A percentile compares a stretch with the other conserved stretches of the same genome.
Conservation (phyloP, 108 stramenopile species). For the Aureococcus anophagefferens region DNA sequence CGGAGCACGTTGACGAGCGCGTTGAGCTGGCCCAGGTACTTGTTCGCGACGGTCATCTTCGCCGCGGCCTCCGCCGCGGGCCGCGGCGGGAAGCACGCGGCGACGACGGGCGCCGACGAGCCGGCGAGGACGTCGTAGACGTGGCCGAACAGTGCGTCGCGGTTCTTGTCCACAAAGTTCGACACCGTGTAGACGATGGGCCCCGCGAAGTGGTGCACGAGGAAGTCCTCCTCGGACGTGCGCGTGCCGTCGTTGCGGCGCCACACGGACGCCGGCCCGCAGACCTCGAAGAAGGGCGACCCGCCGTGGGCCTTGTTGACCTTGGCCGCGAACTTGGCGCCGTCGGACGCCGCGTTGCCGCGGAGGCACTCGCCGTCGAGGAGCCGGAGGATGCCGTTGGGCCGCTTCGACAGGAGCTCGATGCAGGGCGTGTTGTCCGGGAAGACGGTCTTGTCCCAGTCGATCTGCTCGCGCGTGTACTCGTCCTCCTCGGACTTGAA, state of each 20-base stretch:
- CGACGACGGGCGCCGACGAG: background rate
- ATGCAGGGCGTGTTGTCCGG: slow-evolving; percentile 97
- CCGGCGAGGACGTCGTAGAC: slow-evolving; percentile 1
- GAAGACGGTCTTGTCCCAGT: slow-evolving; percentile 50
- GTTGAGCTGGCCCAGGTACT: slow-evolving; percentile 9
- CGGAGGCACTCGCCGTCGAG: slow-evolving; percentile 73
- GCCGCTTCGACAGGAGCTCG: slow-evolving; percentile 85
- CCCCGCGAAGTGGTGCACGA: slow-evolving; percentile 88
- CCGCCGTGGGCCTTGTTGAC: background rate
- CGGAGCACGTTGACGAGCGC: slow-evolving; percentile 1
- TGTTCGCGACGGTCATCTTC: slow-evolving; percentile 52
- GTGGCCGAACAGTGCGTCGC: slow-evolving; percentile 59
- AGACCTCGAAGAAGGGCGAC: slow-evolving; percentile 1
- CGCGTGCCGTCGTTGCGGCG: background rate
- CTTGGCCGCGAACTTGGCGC: slow-evolving; percentile 7
- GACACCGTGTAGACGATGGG: slow-evolving; percentile 71
- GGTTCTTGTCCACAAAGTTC: slow-evolving; percentile 70
- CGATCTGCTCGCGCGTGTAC: slow-evolving; percentile 10
- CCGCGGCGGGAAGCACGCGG: background rate
- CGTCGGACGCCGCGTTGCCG: background rate
- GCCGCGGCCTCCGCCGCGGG: background rate
- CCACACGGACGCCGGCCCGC: background rate
- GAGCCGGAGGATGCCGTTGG: slow-evolving; percentile 75
- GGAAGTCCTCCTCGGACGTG: slow-evolving; percentile 45
- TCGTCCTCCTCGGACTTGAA: slow-evolving; percentile 47